Percentiles rank a stretch among this genome's conserved stretches.
phyloP scores from a whole-genome alignment of 2,329 filamentous ascomycete genomes.

The Hypoxylon sp. region DNA sequence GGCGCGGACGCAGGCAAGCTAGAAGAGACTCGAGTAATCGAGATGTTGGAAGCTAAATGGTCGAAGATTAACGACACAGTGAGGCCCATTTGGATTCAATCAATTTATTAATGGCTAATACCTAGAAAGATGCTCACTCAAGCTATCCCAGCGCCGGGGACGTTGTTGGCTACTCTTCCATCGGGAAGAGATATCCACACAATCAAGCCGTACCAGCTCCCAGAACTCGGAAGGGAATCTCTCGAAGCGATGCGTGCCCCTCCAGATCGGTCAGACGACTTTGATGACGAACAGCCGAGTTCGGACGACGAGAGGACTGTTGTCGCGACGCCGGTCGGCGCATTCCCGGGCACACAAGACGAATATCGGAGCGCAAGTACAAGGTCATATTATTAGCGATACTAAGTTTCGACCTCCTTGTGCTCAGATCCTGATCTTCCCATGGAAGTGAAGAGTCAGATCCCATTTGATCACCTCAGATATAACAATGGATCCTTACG shows the following conservation, averaged over 20 bases:
- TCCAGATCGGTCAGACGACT: slow-evolving; percentile 63
- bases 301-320: slow-evolving; percentile 60
- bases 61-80: slow-evolving; percentile 93
- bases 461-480: not conserved
- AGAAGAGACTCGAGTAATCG: slow-evolving; percentile 87
- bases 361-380: slow-evolving; percentile 50
- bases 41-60: slow-evolving; percentile 92
- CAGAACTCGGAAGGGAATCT: slow-evolving; percentile 73
- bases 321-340: slow-evolving; percentile 49
- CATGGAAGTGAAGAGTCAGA: not conserved
- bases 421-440: not conserved
- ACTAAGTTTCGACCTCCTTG: not conserved
- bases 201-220: slow-evolving; percentile 77
- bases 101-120: slow-evolving; percentile 23
- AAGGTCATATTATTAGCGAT: slow-evolving; percentile 54
- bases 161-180: slow-evolving; percentile 83
- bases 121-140: slow-evolving; percentile 81
- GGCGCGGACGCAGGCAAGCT: slow-evolving; percentile 86
- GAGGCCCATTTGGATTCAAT: slow-evolving; percentile 53
- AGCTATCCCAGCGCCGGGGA: slow-evolving; percentile 77
- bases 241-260: slow-evolving; percentile 74
- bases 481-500: not conserved
- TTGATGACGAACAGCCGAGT: slow-evolving; percentile 57
- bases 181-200: slow-evolving; percentile 89
- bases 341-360: slow-evolving; percentile 50